Percentiles rank a stretch among this genome's conserved stretches.
Conservation (phyloP, 2,329 filamentous ascomycete species). For the Nothopassalora personata region DNA sequence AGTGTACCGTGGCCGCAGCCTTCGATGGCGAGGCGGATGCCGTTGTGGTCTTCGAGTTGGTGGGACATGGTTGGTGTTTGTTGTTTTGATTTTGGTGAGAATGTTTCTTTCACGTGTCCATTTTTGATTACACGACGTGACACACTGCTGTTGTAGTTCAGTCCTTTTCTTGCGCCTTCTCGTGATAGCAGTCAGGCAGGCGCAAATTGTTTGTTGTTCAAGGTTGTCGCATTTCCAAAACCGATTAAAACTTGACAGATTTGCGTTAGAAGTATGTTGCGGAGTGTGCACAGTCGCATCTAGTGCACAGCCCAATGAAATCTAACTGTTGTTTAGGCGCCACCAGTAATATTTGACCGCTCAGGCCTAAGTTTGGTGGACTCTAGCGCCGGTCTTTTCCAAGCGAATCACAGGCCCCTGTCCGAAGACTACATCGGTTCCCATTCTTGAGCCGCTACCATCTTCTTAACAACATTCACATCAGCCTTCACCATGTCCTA, state of each 20-base stretch:
- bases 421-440: neutral
- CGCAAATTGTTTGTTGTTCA: neutral
- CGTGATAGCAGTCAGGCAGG: neutral
- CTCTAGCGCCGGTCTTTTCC: neutral
- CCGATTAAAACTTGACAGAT: neutral
- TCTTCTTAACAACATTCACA: neutral
- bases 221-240: too few species aligned
- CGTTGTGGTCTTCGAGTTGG: constrained; percentile 15
- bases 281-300: too few species aligned
- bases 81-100: neutral
- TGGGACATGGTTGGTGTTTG: constrained; percentile 7
- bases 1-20: constrained; percentile 91
- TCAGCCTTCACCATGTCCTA: neutral
- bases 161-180: neutral
- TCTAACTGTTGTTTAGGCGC: too few species aligned
- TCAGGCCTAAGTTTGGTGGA: too few species aligned
- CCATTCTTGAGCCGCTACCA: neutral
- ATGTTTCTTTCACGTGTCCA: neutral
- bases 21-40: constrained; percentile 72
- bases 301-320: too few species aligned
- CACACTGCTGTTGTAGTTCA: neutral
- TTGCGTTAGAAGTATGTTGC: too few species aligned
- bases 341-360: too few species aligned
- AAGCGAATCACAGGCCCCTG: neutral
- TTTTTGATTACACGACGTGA: neutral